Conservation (phyloP, 768 basidiomycete species). For the Harrya chromipes region DNA sequence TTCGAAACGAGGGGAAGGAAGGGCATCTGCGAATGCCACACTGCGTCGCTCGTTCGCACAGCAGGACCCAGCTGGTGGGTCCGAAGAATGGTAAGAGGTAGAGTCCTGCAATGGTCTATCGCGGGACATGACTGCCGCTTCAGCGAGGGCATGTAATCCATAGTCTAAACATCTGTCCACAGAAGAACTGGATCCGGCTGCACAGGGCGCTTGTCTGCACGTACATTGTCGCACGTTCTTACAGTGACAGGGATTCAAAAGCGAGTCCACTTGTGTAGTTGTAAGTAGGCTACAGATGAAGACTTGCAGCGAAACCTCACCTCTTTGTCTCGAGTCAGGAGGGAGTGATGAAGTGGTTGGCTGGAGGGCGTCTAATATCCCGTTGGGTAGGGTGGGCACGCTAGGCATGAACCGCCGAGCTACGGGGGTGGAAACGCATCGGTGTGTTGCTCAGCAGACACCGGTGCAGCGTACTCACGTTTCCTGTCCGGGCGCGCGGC, state of each 20-base stretch:
- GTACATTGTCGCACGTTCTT: constrained; percentile 52
- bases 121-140: constrained; percentile 32
- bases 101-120: constrained; percentile 7
- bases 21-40: neutral
- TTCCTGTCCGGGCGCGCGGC: constrained; percentile 33
- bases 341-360: constrained; percentile 27
- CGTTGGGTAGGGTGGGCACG: constrained; percentile 69
- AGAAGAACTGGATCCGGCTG: constrained; percentile 3
- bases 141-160: constrained; percentile 36
- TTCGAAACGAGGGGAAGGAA: constrained; percentile 32
- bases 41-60: constrained; percentile 4
- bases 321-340: constrained; percentile 48
- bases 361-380: constrained; percentile 54
- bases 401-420: constrained; percentile 70
- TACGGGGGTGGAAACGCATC: constrained; percentile 24
- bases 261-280: constrained; percentile 46
- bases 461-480: constrained; percentile 19
- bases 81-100: constrained; percentile 1
- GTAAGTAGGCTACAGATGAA: neutral
- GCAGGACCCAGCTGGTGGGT: constrained; percentile 20
- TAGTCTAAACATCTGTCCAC: constrained; percentile 1
- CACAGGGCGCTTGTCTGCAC: constrained; percentile 33
- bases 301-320: constrained; percentile 27
- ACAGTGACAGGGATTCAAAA: constrained; percentile 66
- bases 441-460: constrained; percentile 14